Evolutionary conservation across 2,329 filamentous ascomycete species (phyloP).

Genomic region (Colletotrichum musicola): DNA sequence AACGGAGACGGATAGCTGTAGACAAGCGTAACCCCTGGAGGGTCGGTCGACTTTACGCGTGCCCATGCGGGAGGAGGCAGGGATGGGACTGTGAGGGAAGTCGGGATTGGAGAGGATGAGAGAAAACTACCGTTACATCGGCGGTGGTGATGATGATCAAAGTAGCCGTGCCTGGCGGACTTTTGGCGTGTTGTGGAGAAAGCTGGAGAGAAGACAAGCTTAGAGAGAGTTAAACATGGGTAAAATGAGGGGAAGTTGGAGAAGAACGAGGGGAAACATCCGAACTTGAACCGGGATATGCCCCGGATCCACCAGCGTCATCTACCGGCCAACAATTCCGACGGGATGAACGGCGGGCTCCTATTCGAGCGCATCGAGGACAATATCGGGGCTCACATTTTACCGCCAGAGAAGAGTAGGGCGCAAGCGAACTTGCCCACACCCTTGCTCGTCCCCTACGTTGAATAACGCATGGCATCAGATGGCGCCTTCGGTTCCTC

Average conservation of each 20-base stretch:
- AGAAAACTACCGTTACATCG: constrained; percentile 33
- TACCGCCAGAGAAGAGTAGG: too few species aligned
- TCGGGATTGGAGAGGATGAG: constrained; percentile 4
- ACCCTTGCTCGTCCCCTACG: too few species aligned
- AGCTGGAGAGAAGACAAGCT: constrained; percentile 13
- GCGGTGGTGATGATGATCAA: constrained; percentile 18
- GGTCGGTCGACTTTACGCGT: constrained; percentile 27
- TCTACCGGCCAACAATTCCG: constrained; percentile 18
- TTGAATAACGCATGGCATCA: not conserved
- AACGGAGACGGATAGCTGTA: not conserved
- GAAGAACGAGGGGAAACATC: constrained; percentile 16
- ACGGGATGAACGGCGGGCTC: constrained; percentile 1
- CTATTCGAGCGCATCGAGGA: constrained; percentile 35
- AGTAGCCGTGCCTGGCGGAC: not conserved
- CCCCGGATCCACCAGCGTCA: constrained; percentile 31
- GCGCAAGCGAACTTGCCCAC: too few species aligned
- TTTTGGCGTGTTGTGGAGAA: constrained; percentile 17
- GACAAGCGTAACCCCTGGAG: constrained; percentile 2
- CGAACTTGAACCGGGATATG: constrained; percentile 21
- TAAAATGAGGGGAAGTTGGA: constrained; percentile 35
- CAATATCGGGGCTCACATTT: constrained; percentile 10
- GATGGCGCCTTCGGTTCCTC: constrained; percentile 5
- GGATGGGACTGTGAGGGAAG: not conserved
- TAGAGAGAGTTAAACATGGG: not conserved
- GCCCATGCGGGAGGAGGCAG: not conserved